Evolutionary conservation across 2,329 filamentous ascomycete genomes (phyloP).

Genomic region (Grosmannia serpens): DNA sequence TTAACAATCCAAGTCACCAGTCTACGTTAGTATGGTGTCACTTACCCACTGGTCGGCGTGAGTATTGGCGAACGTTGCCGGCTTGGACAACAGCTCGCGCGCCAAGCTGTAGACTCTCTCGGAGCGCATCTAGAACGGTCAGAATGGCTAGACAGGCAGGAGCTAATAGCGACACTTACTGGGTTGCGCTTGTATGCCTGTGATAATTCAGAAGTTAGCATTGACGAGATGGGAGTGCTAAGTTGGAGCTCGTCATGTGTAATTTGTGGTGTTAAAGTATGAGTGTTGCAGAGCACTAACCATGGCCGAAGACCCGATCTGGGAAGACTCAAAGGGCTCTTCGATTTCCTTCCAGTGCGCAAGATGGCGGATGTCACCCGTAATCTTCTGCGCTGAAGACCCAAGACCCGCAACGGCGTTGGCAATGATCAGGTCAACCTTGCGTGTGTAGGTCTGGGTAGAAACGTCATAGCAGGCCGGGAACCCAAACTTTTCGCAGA

Average conservation of each 20-base stretch:
- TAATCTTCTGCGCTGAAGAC: slow-evolving; percentile 52
- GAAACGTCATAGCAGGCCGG: slow-evolving; percentile 45
- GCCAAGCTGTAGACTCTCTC: slow-evolving; percentile 33
- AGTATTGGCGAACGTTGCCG: slow-evolving; percentile 47
- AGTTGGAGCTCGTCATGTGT: no score
- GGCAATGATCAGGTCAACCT: slow-evolving; percentile 70
- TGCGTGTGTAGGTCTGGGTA: slow-evolving; percentile 50
- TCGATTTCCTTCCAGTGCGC: slow-evolving; percentile 39
- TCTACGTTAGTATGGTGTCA: no score
- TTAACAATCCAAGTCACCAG: no score
- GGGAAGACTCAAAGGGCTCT: slow-evolving; percentile 68
- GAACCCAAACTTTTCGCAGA: slow-evolving; percentile 47
- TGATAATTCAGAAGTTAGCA: not conserved
- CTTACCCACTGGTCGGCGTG: slow-evolving; percentile 57
- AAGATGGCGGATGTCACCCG: not conserved
- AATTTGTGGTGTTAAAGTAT: not conserved
- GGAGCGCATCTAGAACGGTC: slow-evolving; percentile 26
- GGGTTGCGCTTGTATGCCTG: slow-evolving; percentile 33
- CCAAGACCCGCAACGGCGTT: slow-evolving; percentile 59
- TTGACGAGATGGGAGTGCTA: not conserved
- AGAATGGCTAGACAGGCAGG: no score
- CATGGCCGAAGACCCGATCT: slow-evolving; percentile 58
- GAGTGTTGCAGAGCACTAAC: not conserved
- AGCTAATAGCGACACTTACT: no score
- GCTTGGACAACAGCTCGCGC: slow-evolving; percentile 19